Evolutionary conservation across 2,329 filamentous ascomycete species (phyloP).

Genomic region (Chrysoporthe puriensis): DNA sequence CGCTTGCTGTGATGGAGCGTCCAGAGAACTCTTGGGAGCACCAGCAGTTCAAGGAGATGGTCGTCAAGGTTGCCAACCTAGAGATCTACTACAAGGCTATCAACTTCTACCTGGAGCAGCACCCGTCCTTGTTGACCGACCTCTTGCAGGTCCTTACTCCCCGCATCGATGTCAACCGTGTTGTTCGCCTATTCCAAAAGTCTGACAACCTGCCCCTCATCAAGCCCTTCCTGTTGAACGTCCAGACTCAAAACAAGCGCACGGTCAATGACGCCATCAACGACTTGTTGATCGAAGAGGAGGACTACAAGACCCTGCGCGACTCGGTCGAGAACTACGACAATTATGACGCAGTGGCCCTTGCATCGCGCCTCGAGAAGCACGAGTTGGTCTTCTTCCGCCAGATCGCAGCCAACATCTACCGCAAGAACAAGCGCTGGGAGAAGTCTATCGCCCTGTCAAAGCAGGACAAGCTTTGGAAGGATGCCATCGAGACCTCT

Average conservation of each 20-base stretch:
- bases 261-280: conserved; percentile 98
- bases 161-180: conserved; percentile 95
- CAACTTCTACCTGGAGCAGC: conserved; percentile 97
- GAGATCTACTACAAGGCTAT: conserved; percentile 98
- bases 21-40: conserved; percentile 98
- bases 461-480: conserved; percentile 99
- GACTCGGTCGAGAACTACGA: conserved; percentile 99
- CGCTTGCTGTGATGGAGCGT: conserved; percentile 96
- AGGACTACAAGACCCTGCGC: conserved; percentile 97
- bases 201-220: conserved; percentile 97
- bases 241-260: conserved; percentile 96
- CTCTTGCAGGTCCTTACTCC: conserved; percentile 89
- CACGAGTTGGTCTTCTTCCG: conserved; percentile 99
- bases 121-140: conserved; percentile 94
- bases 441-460: conserved; percentile 97
- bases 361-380: conserved; percentile 91
- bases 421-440: conserved; percentile 99
- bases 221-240: conserved; percentile 97
- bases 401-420: conserved; percentile 96
- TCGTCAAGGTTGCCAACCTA: conserved; percentile 96
- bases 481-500: conserved; percentile 97
- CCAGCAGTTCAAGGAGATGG: conserved; percentile 98
- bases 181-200: conserved; percentile 99
- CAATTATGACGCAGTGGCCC: conserved; percentile 95
- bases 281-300: conserved; percentile 95